A percentile compares a stretch with the other conserved stretches of the same genome.
These are phyloP conservation scores for Mycena latifolia DNA, from an alignment of 768 basidiomycete genomes.

Conservation along the genomic window DNA sequence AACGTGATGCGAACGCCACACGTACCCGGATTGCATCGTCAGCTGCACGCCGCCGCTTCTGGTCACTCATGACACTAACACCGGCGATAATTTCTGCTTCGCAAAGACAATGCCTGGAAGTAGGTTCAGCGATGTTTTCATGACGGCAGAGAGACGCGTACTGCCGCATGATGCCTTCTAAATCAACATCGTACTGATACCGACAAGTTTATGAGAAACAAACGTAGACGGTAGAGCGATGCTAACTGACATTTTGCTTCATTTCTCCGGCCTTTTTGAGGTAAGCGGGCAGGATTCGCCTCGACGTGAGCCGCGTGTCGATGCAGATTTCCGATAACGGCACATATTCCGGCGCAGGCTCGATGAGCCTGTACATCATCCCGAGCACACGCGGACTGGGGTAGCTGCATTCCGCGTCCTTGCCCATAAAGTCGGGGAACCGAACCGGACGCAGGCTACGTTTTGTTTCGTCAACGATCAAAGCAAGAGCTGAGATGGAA, in stretches of 20 bases:
- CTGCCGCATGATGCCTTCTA: constrained; percentile 33
- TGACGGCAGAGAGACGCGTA: background rate
- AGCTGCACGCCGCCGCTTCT: constrained; percentile 24
- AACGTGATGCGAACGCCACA: too few relatives aligned
- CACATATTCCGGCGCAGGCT: constrained; percentile 33
- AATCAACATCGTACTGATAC: constrained; percentile 31
- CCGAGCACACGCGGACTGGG: constrained; percentile 29
- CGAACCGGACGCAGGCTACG: constrained; percentile 14
- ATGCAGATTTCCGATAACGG: constrained; percentile 11
- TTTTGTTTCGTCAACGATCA: too few relatives aligned
- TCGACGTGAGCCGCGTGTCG: constrained; percentile 26
- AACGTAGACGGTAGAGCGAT: background rate
- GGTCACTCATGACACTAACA: constrained; percentile 31
- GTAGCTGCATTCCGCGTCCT: constrained; percentile 13
- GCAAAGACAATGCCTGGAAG: constrained; percentile 24
- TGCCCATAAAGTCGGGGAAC: constrained; percentile 36
- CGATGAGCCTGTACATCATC: constrained; percentile 34
- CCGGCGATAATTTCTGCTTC: constrained; percentile 35
- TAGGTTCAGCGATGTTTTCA: background rate
- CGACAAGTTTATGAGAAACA: background rate
- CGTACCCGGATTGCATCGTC: constrained; percentile 35
- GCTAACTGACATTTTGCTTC: constrained; percentile 27
- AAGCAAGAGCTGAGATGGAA: background rate
- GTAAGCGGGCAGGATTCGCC: constrained; percentile 8
- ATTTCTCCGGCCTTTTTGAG: constrained; percentile 24